Evolutionary conservation across 495 filamentous ascomycete genomes (phyloP).

Genomic region (Hapsidospora chrysogenum): DNA sequence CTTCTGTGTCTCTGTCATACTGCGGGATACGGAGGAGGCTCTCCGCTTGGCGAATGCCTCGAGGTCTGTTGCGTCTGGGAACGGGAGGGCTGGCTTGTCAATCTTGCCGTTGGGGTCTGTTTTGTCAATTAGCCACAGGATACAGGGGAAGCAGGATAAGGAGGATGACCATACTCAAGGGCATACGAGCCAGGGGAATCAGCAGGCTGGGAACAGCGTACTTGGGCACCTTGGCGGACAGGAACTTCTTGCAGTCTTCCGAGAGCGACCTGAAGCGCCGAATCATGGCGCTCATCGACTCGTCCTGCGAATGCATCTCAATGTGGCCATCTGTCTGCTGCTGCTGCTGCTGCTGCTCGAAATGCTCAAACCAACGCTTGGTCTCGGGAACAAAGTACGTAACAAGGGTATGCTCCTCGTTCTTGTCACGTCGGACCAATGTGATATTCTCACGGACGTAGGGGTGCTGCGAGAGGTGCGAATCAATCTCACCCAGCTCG

Average conservation of each 20-base stretch:
- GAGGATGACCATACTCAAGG: slow-evolving; percentile 38
- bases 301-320: slow-evolving; percentile 15
- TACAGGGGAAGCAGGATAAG: background rate
- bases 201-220: slow-evolving; percentile 31
- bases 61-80: slow-evolving; percentile 41
- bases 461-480: slow-evolving; percentile 52
- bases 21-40: slow-evolving; percentile 1
- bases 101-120: slow-evolving; percentile 70
- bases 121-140: background rate
- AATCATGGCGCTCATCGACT: slow-evolving; percentile 29
- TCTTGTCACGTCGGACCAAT: slow-evolving; percentile 55
- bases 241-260: slow-evolving; percentile 40
- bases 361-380: slow-evolving; percentile 23
- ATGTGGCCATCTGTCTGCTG: slow-evolving; percentile 7
- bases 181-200: slow-evolving; percentile 51
- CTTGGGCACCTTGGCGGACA: slow-evolving; percentile 51
- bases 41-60: background rate
- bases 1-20: slow-evolving; percentile 32
- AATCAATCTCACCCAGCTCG: slow-evolving; percentile 70
- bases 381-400: slow-evolving; percentile 67
- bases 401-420: slow-evolving; percentile 62
- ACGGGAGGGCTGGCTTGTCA: slow-evolving; percentile 60
- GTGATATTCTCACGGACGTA: slow-evolving; percentile 62
- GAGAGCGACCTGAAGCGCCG: slow-evolving; percentile 28
- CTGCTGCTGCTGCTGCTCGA: too few species aligned